Base-by-base conservation (phyloP, 129 eudicot species). In the Centrapalus pauciflorus region DNA sequence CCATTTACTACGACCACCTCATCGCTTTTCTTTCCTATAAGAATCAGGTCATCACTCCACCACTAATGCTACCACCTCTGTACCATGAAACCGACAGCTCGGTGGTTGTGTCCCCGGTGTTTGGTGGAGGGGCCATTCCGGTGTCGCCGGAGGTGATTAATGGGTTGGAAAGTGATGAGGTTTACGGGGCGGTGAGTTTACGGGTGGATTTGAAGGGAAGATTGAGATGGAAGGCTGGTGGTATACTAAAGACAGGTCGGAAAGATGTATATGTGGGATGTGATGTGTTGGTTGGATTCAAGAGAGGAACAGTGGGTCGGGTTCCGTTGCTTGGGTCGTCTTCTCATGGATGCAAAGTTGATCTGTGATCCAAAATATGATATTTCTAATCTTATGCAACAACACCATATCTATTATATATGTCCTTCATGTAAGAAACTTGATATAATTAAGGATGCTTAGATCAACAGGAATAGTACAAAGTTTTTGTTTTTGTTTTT, bases 311-410 rank as follows among this genome's bases (percentile, higher is more conserved):
- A 1, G 50, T 55, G 37, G 96, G 91, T 25, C 84, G 71, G 50
- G 81, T 81, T 26, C 91, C 96, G 60, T 76, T 88, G 82, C 84
- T 88, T 60, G 79, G 77, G 12, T 32, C 82, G 55, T 77, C 84
- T 35, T n/a, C n/a, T n/a, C n/a, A n/a, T n/a, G 51, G 61, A 2
- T 88, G 96, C 52, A 20, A 55, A 7, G 88, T 84, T 60, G 82
- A 88, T 75, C 19, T 77, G 26, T 87, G 78, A 83, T n/a, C n/a
- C n/a, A n/a, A n/a, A n/a, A n/a, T n/a, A n/a, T n/a, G n/a, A n/a
- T n/a, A n/a, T n/a, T n/a, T n/a, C n/a, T n/a, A n/a, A n/a, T n/a
- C n/a, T n/a, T n/a, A n/a, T n/a, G n/a, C n/a, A n/a, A n/a, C n/a
- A n/a, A n/a, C n/a, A n/a, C n/a, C n/a, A n/a, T n/a, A n/a, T n/a